These are phyloP conservation scores for Naganishia kalamii DNA, from an alignment of 768 basidiomycete genomes.

Conservation along the genomic window DNA sequence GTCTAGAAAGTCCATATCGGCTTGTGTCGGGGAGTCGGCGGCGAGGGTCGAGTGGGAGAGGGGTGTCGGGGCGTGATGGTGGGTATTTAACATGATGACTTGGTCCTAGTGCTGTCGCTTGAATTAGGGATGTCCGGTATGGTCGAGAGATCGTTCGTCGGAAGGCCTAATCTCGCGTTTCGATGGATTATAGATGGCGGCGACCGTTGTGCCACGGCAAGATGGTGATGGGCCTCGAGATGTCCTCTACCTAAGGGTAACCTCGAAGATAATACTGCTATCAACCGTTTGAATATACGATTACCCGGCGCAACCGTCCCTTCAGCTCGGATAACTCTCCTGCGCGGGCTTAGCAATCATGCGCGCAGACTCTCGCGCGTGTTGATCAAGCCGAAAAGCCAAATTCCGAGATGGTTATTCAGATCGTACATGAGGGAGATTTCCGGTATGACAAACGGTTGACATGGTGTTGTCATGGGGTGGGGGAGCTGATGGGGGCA, in stretches of 20 bases:
- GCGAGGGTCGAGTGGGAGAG: background rate
- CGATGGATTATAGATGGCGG: background rate
- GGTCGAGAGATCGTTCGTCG: too few species aligned
- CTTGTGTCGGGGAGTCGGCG: background rate
- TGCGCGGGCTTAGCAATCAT: constrained; percentile 12
- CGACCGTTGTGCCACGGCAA: too few species aligned
- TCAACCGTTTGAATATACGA: too few species aligned
- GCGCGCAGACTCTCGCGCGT: background rate
- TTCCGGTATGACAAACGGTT: too few species aligned
- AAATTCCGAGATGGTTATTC: background rate
- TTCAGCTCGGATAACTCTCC: constrained; percentile 4
- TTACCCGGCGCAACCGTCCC: too few species aligned
- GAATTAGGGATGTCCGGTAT: background rate
- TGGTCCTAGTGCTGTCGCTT: background rate
- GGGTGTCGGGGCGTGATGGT: background rate
- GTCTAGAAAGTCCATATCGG: constrained; percentile 22
- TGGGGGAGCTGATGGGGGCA: background rate
- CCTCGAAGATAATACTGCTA: too few species aligned
- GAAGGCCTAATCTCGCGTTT: too few species aligned
- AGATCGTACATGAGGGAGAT: background rate
- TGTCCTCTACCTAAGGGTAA: too few species aligned
- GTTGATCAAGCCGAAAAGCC: background rate
- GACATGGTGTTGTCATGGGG: too few species aligned
- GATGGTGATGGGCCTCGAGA: too few species aligned
- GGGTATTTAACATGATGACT: background rate